Evolutionary conservation across 805 yeast species (phyloP), one percentile per base, ranked within the genome.

Genomic region (Teunomyces lycoperdinae): DNA sequence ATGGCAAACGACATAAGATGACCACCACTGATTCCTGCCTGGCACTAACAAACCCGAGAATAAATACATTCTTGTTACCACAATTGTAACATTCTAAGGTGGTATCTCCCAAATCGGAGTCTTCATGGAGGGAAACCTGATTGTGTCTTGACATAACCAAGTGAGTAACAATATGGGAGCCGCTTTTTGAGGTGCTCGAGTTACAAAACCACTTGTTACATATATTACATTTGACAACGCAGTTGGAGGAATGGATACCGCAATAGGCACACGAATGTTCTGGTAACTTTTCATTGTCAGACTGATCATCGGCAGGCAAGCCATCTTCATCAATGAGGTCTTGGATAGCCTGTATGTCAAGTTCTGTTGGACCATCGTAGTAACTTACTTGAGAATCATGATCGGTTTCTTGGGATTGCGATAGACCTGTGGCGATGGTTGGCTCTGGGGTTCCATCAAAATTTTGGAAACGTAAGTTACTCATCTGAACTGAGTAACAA

Each of bases 151-250:
- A 79, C 55, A 87, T 69, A 27, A 89, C 95, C 62, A 90, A 68
- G 66, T 91, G 97, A 13, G 87, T 87, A 14, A 91, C 83, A 11
- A 91, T 87, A 63, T 91, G 97, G 1, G 96, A 86, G 11, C 87
- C 80, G 9, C 79, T 68, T 9, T 80, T 67, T 43, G 54, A 72
- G 16, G 79, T 75, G 48, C 81, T 80, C 10, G 87, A 78, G 62
- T 91, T 91, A 71, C 97, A 91, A 63, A 91, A 91, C 97, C 97
- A 91, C 61, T 83, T 84, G 55, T 80, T 67, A 66, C 97, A 91
- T 5, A 76, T 73, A 49, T 79, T 79, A 70, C 97, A 91, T 55
- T 84, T 82, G 36, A 87, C 86, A 10, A 89, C 86, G 42, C 85
- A 76, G 5, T 79, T 63, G 1, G 89, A 77, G 8, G 79, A 65